These are phyloP conservation scores for Aspergillus nomiae DNA, from an alignment of 2,329 filamentous ascomycete species.

Conservation along the genomic window DNA sequence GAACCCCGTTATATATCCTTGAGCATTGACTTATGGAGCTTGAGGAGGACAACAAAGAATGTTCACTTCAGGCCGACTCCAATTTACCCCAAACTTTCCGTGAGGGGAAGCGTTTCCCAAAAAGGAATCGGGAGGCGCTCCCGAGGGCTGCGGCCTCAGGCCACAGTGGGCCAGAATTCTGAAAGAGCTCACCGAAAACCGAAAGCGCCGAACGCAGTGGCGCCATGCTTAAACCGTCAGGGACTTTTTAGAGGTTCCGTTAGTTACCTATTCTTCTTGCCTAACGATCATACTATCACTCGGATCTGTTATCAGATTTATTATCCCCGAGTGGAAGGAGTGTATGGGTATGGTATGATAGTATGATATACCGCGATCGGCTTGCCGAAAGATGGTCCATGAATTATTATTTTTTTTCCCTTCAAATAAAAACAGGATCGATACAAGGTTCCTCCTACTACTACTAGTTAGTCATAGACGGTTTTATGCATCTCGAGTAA, in stretches of 20 bases:
- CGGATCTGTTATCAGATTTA: slow-evolving; percentile 2
- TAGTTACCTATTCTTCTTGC: background rate
- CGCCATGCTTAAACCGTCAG: background rate
- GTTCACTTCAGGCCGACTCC: background rate
- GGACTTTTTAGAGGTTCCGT: background rate
- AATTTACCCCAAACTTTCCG: slow-evolving; percentile 5
- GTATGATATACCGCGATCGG: background rate
- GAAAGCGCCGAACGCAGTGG: background rate
- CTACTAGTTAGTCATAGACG: no score
- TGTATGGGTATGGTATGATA: background rate
- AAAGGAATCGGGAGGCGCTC: background rate
- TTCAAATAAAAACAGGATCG: background rate
- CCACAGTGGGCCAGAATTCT: slow-evolving; percentile 15
- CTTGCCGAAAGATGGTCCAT: background rate
- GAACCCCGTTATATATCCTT: no score
- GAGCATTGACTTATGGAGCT: no score
- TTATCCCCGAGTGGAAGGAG: background rate
- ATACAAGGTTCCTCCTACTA: no score
- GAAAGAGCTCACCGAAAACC: slow-evolving; percentile 23
- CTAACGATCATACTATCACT: background rate
- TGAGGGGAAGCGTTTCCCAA: slow-evolving; percentile 6
- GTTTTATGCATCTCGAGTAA: background rate
- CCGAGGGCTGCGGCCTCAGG: slow-evolving; percentile 13
- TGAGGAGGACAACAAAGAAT: no score
- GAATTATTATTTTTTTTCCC: background rate